A percentile compares a stretch with the other conserved stretches of the same genome.
Conservation (phyloP, 225 moss, liverwort and hornwort genomes). For the Takakia lepidozioides region DNA sequence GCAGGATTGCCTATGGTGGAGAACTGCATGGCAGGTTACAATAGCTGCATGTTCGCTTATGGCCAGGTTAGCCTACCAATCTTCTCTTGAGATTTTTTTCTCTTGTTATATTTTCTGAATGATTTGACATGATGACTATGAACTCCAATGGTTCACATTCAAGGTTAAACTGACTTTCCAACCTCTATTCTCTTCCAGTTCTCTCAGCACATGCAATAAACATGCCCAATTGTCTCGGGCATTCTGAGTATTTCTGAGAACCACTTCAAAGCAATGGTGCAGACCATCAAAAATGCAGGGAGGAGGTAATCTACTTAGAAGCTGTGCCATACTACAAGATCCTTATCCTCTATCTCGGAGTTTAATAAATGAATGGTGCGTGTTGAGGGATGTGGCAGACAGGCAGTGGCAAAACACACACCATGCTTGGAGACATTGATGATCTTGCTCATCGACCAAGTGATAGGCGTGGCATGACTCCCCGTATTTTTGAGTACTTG, state of each 20-base stretch:
- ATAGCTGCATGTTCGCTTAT: conserved; percentile 98
- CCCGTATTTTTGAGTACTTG: conserved; percentile 49
- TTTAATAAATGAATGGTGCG: neutral
- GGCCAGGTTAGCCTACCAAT: conserved; percentile 38
- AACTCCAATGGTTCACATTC: neutral
- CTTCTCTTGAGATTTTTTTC: neutral
- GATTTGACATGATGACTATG: no score
- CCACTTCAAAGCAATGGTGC: neutral
- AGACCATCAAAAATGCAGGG: no score
- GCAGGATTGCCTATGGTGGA: conserved; percentile 90
- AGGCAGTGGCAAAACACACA: conserved; percentile 50
- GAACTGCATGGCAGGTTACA: conserved; percentile 90
- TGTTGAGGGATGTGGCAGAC: conserved; percentile 21
- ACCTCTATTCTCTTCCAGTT: neutral
- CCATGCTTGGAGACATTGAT: conserved; percentile 46
- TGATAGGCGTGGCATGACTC: conserved; percentile 42
- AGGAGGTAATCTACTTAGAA: no score
- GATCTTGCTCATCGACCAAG: conserved; percentile 20
- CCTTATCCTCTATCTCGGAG: neutral
- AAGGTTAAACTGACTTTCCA: neutral
- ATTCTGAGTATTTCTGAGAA: neutral
- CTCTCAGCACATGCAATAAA: neutral
- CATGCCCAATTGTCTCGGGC: neutral
- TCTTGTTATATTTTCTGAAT: no score
- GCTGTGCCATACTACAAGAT: neutral